A percentile compares a stretch with the other conserved stretches of the same genome.
Evolutionary conservation across 768 basidiomycete species (phyloP).

Genomic region (Suillus clintonianus): DNA sequence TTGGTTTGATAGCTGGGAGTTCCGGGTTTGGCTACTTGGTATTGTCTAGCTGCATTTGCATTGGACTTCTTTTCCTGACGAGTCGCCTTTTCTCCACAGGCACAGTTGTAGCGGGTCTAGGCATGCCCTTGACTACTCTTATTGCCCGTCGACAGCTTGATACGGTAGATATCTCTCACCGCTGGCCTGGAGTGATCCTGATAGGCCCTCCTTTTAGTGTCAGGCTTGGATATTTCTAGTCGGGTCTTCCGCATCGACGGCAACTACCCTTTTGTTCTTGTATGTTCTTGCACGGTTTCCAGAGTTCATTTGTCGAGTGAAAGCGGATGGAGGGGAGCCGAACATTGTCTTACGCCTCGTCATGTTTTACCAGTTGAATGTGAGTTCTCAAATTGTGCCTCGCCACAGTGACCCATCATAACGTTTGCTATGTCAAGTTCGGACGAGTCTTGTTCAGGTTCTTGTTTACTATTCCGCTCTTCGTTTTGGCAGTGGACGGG

Average conservation of each 20-base stretch:
- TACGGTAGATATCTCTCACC: constrained; percentile 40
- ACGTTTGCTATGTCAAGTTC: constrained; percentile 40
- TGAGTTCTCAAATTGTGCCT: constrained; percentile 35
- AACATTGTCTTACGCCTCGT: constrained; percentile 72
- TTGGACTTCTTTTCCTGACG: constrained; percentile 14
- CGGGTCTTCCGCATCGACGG: constrained; percentile 65
- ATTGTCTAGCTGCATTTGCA: constrained; percentile 8
- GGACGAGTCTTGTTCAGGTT: constrained; percentile 77
- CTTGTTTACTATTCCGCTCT: constrained; percentile 67
- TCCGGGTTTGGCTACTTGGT: constrained; percentile 72
- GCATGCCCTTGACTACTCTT: constrained; percentile 72
- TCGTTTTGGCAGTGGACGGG: constrained; percentile 68
- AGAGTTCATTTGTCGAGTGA: constrained; percentile 67
- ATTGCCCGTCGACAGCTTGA: constrained; percentile 59
- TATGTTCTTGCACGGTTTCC: constrained; percentile 75
- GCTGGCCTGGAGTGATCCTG: constrained; percentile 7
- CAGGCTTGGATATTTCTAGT: constrained; percentile 76
- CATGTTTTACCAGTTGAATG: constrained; percentile 80
- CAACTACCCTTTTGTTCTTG: constrained; percentile 69
- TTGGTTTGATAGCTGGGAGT: constrained; percentile 85
- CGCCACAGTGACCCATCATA: constrained; percentile 1
- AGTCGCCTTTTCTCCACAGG: constrained; percentile 39
- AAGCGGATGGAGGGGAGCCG: constrained; percentile 71
- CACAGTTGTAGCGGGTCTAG: constrained; percentile 62
- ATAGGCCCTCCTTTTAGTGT: constrained; percentile 43